Evolutionary conservation across 75 land plant species (phyloP), one percentile per base, ranked within the genome.

Genomic region (Chamaecyparis obtusa): DNA sequence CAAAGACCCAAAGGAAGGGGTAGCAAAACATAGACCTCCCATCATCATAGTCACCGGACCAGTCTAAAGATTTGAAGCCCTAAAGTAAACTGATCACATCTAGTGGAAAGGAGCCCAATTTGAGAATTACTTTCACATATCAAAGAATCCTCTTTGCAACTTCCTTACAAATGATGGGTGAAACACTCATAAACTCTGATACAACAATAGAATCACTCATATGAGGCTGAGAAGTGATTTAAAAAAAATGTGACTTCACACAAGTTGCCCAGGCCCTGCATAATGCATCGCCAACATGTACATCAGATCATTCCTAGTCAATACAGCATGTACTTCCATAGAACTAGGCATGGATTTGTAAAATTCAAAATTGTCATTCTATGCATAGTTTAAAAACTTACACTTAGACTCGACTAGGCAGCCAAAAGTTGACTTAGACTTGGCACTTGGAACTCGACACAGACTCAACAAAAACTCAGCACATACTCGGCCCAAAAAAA

Each of bases 11-110:
- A 10, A 86, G 54, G 27, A 85, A 24, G 36, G 9, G 36, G 84
- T 46, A 86, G 30, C 87, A 55, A 30, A 24, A 30, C 33, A 41
- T 87, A 49, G 87, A 87, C 15, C 8, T 55, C 36, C 36, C 44
- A 13, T 87, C 87, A 82, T 41, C 56, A 43, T 35, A n/a, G 30
- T 86, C 56, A 9, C 88, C 87, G 27, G 60, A 17, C 87, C 87
- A 87, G 60, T 87, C 43, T 46, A 69, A 84, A 54, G 32, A 54
- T 32, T 14, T 24, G 1, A 37, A 87, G 11, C 41, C 88, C 17
- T 85, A 27, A 36, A 85, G 71, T 21, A 84, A 46, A 27, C 85
- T 33, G n/a, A 17, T 41, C 36, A 21, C 41, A 79, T 39, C 9
- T 44, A 56, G 27, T 74, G 43, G 83, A 15, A 48, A 36, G 87